These are phyloP conservation scores for Quercus lobata DNA, from an alignment of 331 rosid genomes.

Conservation along the genomic window DNA sequence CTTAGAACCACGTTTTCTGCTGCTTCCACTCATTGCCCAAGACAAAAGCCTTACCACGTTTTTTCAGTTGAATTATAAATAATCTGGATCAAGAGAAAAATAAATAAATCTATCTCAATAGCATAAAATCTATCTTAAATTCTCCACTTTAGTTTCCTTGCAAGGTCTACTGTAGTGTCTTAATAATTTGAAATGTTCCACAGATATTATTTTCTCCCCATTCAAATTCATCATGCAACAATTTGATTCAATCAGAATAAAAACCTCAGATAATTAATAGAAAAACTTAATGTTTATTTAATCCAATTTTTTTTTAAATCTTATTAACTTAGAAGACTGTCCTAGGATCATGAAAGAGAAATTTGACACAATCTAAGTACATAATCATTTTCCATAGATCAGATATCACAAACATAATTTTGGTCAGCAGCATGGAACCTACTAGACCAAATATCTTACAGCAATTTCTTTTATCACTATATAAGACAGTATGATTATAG, in stretches of 20 bases:
- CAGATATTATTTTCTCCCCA: not conserved
- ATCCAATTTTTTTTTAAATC: not conserved
- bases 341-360: not conserved
- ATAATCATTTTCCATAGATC: not conserved
- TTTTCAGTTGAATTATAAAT: conserved; percentile 20
- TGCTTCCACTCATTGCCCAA: conserved; percentile 59
- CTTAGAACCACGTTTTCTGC: conserved; percentile 67
- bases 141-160: conserved; percentile 6
- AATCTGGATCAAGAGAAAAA: conserved; percentile 36
- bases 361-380: not conserved
- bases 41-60: conserved; percentile 18
- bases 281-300: not conserved
- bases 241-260: conserved; percentile 1
- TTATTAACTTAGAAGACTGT: not conserved
- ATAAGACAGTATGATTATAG: not conserved
- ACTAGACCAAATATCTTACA: not conserved
- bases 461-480: not conserved
- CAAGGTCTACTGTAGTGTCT: not conserved
- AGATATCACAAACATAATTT: not conserved
- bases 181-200: not conserved
- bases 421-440: not conserved
- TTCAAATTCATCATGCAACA: not conserved
- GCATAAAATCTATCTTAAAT: not conserved
- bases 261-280: conserved; percentile 5
- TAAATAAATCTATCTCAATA: conserved; percentile 25